Evolutionary conservation across 1,284 basidiomycete species (phyloP).

Genomic region (Mycosarcoma maydis): DNA sequence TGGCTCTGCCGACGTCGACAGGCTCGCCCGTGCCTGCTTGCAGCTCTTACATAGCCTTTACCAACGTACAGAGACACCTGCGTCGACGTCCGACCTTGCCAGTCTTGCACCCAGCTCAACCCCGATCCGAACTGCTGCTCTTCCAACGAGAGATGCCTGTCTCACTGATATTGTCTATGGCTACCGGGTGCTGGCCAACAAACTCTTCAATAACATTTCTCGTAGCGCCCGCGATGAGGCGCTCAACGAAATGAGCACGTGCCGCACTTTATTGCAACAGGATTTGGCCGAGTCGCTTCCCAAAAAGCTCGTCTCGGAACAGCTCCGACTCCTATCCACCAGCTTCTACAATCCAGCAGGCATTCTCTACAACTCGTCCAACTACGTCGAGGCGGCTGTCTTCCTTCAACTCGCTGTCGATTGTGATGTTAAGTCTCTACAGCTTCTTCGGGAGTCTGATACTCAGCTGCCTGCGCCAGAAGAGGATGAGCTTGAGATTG

Average conservation of each 20-base stretch:
- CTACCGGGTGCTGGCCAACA: slow-evolving; percentile 36
- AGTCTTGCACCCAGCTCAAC: slow-evolving; percentile 1
- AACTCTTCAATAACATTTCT: slow-evolving; percentile 27
- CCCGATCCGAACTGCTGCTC: slow-evolving; percentile 6
- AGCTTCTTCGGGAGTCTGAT: not conserved
- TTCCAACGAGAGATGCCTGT: slow-evolving; percentile 24
- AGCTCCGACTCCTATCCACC: slow-evolving; percentile 53
- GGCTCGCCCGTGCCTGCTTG: slow-evolving; percentile 30
- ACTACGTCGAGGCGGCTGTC: slow-evolving; percentile 52
- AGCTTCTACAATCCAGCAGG: slow-evolving; percentile 68
- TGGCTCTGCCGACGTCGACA: slow-evolving; percentile 16
- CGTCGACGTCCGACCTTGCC: not conserved
- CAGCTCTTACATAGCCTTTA: slow-evolving; percentile 21
- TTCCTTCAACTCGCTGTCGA: slow-evolving; percentile 59
- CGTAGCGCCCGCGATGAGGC: slow-evolving; percentile 19
- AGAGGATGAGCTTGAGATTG: slow-evolving; percentile 11
- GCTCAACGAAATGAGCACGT: slow-evolving; percentile 18
- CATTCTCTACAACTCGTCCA: slow-evolving; percentile 64
- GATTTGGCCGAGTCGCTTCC: slow-evolving; percentile 7
- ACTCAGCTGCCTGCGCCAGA: not conserved
- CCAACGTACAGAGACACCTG: not conserved
- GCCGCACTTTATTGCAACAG: slow-evolving; percentile 12
- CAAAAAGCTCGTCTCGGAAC: slow-evolving; percentile 15
- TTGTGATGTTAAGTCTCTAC: slow-evolving; percentile 27
- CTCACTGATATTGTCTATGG: slow-evolving; percentile 38